These are phyloP conservation scores for Fusarium avenaceum DNA, from an alignment of 2,329 filamentous ascomycete genomes.

Conservation along the genomic window DNA sequence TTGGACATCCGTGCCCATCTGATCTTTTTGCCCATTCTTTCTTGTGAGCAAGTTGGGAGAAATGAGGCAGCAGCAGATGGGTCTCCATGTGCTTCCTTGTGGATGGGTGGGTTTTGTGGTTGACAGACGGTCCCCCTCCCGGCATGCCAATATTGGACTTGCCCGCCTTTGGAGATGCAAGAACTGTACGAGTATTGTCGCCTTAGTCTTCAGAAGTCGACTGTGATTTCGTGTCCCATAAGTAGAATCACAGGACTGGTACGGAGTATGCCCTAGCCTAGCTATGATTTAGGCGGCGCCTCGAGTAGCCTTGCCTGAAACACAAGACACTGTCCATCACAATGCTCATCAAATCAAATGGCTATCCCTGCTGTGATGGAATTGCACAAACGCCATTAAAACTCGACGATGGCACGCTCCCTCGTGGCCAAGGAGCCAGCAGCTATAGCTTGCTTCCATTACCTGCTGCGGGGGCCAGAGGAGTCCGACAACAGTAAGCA, in stretches of 20 bases:
- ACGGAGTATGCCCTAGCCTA: not conserved
- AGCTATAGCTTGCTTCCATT: conserved; percentile 3
- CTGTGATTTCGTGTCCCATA: conserved; percentile 1
- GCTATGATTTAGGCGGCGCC: not conserved
- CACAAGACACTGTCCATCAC: conserved; percentile 41
- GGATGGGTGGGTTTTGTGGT: not conserved
- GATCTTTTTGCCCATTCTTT: conserved; percentile 21
- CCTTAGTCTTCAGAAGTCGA: not conserved
- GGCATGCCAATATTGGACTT: not conserved
- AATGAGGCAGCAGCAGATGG: not conserved
- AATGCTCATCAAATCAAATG: conserved; percentile 26
- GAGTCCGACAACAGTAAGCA: conserved; percentile 10
- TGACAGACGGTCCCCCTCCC: not conserved
- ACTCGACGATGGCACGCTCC: conserved; percentile 26
- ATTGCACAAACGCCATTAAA: conserved; percentile 21
- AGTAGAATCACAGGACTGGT: not conserved
- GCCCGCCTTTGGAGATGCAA: not conserved
- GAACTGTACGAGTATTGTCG: not conserved
- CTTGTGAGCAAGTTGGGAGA: conserved; percentile 5
- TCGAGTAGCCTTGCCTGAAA: conserved; percentile 41
- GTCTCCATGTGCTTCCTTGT: not conserved
- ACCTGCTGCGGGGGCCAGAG: not conserved
- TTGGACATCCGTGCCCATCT: conserved; percentile 27
- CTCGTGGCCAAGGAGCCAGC: conserved; percentile 12
- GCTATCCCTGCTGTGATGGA: conserved; percentile 17